Conservation (phyloP, 805 yeast genomes). For the Sporopachydermia lactativora region DNA sequence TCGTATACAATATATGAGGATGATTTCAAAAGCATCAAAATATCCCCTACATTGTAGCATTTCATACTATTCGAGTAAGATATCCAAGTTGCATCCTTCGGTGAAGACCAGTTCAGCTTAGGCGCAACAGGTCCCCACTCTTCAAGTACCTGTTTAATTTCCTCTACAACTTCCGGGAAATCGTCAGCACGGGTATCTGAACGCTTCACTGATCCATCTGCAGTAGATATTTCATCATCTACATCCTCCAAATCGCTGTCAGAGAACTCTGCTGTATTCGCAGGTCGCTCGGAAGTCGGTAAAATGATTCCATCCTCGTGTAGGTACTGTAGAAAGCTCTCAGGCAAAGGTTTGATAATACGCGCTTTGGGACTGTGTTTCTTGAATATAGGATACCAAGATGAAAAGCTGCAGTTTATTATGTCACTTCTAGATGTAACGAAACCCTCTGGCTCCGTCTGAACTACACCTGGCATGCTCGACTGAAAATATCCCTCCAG, state of each 20-base stretch:
- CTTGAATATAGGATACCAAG: constrained; percentile 44
- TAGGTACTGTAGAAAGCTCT: constrained; percentile 42
- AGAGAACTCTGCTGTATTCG: constrained; percentile 5
- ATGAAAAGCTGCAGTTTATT: constrained; percentile 37
- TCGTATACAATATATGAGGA: constrained; percentile 86
- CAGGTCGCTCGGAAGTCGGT: constrained; percentile 29
- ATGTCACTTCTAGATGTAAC: constrained; percentile 25
- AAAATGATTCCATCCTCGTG: constrained; percentile 54
- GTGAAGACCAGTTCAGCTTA: constrained; percentile 94
- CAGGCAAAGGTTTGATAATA: constrained; percentile 44
- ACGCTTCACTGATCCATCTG: constrained; percentile 7
- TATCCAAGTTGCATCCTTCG: constrained; percentile 92
- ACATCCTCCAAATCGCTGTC: constrained; percentile 23
- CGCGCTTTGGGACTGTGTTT: constrained; percentile 33
- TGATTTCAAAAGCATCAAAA: constrained; percentile 70
- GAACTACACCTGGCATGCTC: constrained; percentile 4
- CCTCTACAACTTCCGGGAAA: constrained; percentile 4
- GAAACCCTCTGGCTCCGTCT: neutral
- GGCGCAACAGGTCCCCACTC: constrained; percentile 59
- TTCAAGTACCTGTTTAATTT: constrained; percentile 30
- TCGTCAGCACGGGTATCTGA: constrained; percentile 11
- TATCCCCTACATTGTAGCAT: constrained; percentile 58
- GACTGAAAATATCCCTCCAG: neutral
- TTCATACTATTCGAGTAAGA: constrained; percentile 60
- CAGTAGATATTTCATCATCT: constrained; percentile 10